Evolutionary conservation across 768 basidiomycete genomes (phyloP), one percentile per base, ranked within the genome.

Genomic region (Gymnopilus dilepis): DNA sequence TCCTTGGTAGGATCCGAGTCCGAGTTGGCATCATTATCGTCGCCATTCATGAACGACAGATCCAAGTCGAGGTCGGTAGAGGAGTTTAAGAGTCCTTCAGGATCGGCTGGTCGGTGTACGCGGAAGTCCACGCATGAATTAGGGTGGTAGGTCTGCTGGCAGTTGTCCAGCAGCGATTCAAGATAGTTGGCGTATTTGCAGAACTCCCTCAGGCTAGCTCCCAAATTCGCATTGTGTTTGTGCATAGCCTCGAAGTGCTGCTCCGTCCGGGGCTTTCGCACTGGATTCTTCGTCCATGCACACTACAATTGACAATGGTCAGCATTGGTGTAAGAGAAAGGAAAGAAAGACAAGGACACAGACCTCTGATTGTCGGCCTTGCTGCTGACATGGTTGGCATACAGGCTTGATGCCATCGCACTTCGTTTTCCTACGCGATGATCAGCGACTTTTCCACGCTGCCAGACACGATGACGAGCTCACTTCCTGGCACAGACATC

Each of bases 351-450:
- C 12, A 30, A 45, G 28, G n/a, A 34, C 21, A 65, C 73, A 33
- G 47, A 81, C 80, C 69, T 82, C 80, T 52, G 71, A 71, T 37
- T 72, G 67, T 53, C 80, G 76, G 6, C 80, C 80, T 54, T 73
- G 72, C 15, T 59, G 58, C 31, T 69, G 64, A 67, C 82, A 83
- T 19, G 78, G 74, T 48, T 73, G 70, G 63, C 82, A 84, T 30
- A 76, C 67, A 38, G 82, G 82, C 63, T 77, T 78, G 42, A 65
- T 64, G 28, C 80, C 82, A 63, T 80, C 80, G 69, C 82, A 84
- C 65, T 78, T 81, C 12, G 75, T 78, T 64, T 82, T 82, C 68
- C 82, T 82, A 65, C 28, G 41, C 59, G 33, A 33, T 37, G 28
- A 53, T 59, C 55, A 62, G 28, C 13, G 22, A 58, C 21, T 65